Conservation (phyloP, 805 yeast genomes). For the Candida sithepensis region DNA sequence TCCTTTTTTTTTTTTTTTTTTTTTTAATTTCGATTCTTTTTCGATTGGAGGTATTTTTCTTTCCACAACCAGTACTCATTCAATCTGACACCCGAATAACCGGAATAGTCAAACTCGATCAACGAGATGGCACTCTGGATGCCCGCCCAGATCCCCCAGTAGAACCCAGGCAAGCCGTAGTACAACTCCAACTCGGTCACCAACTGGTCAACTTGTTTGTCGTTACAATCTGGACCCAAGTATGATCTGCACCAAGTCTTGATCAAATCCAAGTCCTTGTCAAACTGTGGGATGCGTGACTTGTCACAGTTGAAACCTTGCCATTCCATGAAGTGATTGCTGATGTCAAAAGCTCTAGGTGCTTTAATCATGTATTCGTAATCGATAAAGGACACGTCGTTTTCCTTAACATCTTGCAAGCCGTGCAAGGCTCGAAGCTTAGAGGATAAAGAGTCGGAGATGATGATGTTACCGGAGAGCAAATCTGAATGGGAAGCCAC, state of each 20-base stretch:
- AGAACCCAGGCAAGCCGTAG: slow-evolving; percentile 80
- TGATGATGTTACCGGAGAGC: slow-evolving; percentile 67
- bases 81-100: slow-evolving; percentile 56
- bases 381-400: slow-evolving; percentile 59
- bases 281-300: slow-evolving; percentile 53
- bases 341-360: slow-evolving; percentile 71
- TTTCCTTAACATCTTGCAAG: slow-evolving; percentile 23
- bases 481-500: slow-evolving; percentile 73
- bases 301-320: slow-evolving; percentile 76
- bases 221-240: slow-evolving; percentile 30
- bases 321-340: slow-evolving; percentile 77
- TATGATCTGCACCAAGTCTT: slow-evolving; percentile 59
- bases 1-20: too few species aligned
- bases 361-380: slow-evolving; percentile 72
- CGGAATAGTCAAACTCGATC: slow-evolving; percentile 68
- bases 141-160: slow-evolving; percentile 84
- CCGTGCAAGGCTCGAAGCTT: slow-evolving; percentile 7
- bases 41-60: slow-evolving; percentile 19
- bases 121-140: slow-evolving; percentile 66
- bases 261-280: slow-evolving; percentile 38
- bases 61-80: slow-evolving; percentile 74
- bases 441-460: slow-evolving; percentile 39
- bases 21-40: too few species aligned
- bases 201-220: slow-evolving; percentile 34
- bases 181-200: slow-evolving; percentile 54